phyloP scores from a whole-genome alignment of 768 basidiomycete species.

The Epithele typhae region DNA sequence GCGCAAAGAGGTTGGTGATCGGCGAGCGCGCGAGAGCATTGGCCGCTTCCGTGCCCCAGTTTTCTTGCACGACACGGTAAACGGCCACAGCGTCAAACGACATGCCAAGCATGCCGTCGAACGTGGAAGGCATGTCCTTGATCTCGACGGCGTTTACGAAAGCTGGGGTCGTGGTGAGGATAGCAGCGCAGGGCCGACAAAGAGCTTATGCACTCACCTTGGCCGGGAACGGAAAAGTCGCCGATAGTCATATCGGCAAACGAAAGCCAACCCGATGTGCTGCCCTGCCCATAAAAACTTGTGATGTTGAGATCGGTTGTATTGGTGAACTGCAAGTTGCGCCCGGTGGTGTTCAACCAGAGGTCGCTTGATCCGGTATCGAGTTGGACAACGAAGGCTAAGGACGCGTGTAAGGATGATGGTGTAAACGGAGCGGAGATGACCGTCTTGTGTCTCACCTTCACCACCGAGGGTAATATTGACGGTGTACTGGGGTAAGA shows the following conservation, averaged over 20 bases:
- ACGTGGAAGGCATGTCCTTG: constrained; percentile 65
- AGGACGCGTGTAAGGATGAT: constrained; percentile 9
- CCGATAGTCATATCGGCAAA: too few species aligned
- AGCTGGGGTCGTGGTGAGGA: too few species aligned
- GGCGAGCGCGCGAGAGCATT: too few species aligned
- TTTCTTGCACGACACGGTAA: too few species aligned
- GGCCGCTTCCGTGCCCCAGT: too few species aligned
- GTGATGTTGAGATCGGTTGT: constrained; percentile 25
- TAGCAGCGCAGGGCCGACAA: too few species aligned
- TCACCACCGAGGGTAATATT: constrained; percentile 5
- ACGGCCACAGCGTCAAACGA: constrained; percentile 75
- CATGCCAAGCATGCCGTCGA: constrained; percentile 69
- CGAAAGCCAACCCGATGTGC: too few species aligned
- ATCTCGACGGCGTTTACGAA: too few species aligned
- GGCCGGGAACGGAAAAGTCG: constrained; percentile 45
- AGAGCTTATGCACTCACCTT: constrained; percentile 47
- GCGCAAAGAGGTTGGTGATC: too few species aligned
- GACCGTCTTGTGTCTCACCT: neutral
- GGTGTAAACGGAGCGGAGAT: neutral
- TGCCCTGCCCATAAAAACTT: constrained; percentile 36
- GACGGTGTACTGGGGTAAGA: too few species aligned
- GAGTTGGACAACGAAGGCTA: too few species aligned
- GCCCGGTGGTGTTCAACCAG: constrained; percentile 26
- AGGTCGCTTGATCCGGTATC: too few species aligned
- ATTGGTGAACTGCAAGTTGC: constrained; percentile 18